Evolutionary conservation across 768 basidiomycete genomes (phyloP).

Genomic region (Tremella fuciformis): DNA sequence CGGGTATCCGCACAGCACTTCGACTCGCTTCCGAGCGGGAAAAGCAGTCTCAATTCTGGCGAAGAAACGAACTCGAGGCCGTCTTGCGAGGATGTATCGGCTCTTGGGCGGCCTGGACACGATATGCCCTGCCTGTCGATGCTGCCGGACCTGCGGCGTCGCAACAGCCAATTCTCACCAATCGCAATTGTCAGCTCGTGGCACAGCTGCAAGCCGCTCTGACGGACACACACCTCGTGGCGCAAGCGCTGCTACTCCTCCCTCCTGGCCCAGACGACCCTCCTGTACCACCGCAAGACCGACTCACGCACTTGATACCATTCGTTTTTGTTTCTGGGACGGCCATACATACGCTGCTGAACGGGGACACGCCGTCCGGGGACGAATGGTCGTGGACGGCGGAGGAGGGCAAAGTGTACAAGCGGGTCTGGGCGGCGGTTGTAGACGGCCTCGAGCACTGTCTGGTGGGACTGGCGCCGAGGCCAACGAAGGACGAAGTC

Average conservation of each 20-base stretch:
- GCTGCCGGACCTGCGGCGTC: not conserved
- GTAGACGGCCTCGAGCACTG: slow-evolving; percentile 1
- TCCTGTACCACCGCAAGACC: not conserved
- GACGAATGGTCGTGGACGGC: slow-evolving; percentile 31
- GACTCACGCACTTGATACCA: slow-evolving; percentile 31
- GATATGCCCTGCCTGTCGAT: slow-evolving; percentile 8
- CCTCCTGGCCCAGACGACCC: slow-evolving; percentile 14
- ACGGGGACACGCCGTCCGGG: slow-evolving; percentile 9
- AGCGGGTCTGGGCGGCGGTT: not conserved
- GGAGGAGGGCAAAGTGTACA: slow-evolving; percentile 15
- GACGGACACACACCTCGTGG: slow-evolving; percentile 33
- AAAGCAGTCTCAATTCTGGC: slow-evolving; percentile 20
- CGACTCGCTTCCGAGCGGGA: slow-evolving; percentile 16
- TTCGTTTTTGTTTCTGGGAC: slow-evolving; percentile 35
- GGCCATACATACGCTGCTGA: slow-evolving; percentile 26
- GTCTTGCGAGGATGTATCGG: slow-evolving; percentile 31
- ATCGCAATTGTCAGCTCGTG: slow-evolving; percentile 35
- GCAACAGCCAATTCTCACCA: slow-evolving; percentile 28
- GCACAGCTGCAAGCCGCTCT: slow-evolving; percentile 33
- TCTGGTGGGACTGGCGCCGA: not conserved
- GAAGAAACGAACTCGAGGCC: slow-evolving; percentile 25
- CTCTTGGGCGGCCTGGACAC: slow-evolving; percentile 18
- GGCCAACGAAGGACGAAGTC: no score
- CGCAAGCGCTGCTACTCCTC: slow-evolving; percentile 43
- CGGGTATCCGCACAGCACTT: slow-evolving; percentile 26